Percentiles rank a stretch among this genome's conserved stretches.
These are phyloP conservation scores for Nicotiana tabacum DNA, from an alignment of 257 asterid species.

Conservation along the genomic window DNA sequence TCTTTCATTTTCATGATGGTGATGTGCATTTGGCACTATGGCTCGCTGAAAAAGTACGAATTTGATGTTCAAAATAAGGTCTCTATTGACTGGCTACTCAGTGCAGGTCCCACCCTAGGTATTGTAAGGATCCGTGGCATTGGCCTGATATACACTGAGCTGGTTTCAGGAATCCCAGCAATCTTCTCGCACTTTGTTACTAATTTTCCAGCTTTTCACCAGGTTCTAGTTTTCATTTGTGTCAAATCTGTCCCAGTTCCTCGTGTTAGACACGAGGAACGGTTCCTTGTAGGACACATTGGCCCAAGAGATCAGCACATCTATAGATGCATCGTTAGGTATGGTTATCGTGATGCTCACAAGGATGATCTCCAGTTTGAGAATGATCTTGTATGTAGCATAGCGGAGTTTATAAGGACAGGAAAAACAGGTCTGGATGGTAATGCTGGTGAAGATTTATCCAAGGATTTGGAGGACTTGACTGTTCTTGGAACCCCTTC, in stretches of 20 bases:
- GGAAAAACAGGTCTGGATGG: slow-evolving; percentile 24
- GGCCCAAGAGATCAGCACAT: slow-evolving; percentile 71
- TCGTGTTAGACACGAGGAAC: slow-evolving; percentile 60
- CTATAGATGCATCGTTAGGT: slow-evolving; percentile 76
- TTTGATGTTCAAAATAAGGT: slow-evolving; percentile 82
- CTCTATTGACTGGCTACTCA: slow-evolving; percentile 77
- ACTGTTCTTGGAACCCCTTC: slow-evolving; percentile 72
- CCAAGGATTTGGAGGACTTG: slow-evolving; percentile 38
- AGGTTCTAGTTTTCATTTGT: slow-evolving; percentile 75
- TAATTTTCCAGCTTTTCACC: slow-evolving; percentile 89
- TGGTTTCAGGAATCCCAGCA: slow-evolving; percentile 82
- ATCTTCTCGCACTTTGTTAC: slow-evolving; percentile 89
- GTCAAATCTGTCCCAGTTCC: slow-evolving; percentile 79
- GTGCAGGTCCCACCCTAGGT: slow-evolving; percentile 72
- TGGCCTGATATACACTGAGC: slow-evolving; percentile 84
- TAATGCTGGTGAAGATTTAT: background rate
- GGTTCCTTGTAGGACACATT: slow-evolving; percentile 71
- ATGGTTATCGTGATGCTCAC: slow-evolving; percentile 78
- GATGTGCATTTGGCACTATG: slow-evolving; percentile 84
- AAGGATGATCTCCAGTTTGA: slow-evolving; percentile 68
- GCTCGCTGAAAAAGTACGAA: slow-evolving; percentile 66
- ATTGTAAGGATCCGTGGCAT: slow-evolving; percentile 80
- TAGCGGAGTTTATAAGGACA: slow-evolving; percentile 68
- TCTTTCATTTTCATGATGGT: slow-evolving; percentile 57
- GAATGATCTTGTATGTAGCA: slow-evolving; percentile 69